Percentiles rank a stretch among this genome's conserved stretches.
Evolutionary conservation across 805 yeast species (phyloP).

Genomic region (Nakazawaea wyomingensis): DNA sequence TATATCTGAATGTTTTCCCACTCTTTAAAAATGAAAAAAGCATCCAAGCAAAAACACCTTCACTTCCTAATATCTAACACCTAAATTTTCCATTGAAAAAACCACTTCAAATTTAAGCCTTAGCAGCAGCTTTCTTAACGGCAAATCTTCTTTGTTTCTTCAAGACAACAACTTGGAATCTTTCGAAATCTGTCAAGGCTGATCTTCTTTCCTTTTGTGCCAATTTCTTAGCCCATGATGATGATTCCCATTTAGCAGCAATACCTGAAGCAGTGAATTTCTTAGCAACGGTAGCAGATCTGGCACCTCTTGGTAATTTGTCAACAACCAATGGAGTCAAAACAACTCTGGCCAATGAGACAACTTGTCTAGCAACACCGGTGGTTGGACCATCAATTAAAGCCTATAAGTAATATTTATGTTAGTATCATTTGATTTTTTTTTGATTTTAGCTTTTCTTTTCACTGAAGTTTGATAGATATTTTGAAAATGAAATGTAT

Average conservation of each 20-base stretch:
- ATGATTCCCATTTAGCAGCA: conserved; percentile 83
- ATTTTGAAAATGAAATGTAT: background rate
- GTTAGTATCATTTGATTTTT: conserved; percentile 22
- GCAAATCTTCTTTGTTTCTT: conserved; percentile 96
- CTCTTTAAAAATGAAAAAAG: background rate
- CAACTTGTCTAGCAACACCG: conserved; percentile 88
- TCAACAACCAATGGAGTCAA: conserved; percentile 89
- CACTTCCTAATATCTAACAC: background rate
- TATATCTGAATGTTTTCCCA: background rate
- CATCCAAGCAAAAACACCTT: conserved; percentile 1
- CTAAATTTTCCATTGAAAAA: background rate
- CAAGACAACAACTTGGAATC: conserved; percentile 97
- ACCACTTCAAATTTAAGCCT: conserved; percentile 62
- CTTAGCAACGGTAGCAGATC: conserved; percentile 79
- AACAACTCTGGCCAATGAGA: conserved; percentile 79
- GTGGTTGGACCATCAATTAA: conserved; percentile 94
- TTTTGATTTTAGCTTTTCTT: background rate
- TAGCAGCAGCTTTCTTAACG: conserved; percentile 94
- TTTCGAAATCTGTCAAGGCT: conserved; percentile 92
- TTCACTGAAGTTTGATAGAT: no score
- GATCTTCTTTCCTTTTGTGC: conserved; percentile 94
- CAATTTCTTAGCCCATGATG: conserved; percentile 98
- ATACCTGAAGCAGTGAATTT: conserved; percentile 90
- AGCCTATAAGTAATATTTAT: conserved; percentile 40
- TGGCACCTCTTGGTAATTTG: conserved; percentile 90